A percentile compares a stretch with the other conserved stretches of the same genome.
Conservation (phyloP, 768 basidiomycete genomes). For the Lactifluus pinguis region DNA sequence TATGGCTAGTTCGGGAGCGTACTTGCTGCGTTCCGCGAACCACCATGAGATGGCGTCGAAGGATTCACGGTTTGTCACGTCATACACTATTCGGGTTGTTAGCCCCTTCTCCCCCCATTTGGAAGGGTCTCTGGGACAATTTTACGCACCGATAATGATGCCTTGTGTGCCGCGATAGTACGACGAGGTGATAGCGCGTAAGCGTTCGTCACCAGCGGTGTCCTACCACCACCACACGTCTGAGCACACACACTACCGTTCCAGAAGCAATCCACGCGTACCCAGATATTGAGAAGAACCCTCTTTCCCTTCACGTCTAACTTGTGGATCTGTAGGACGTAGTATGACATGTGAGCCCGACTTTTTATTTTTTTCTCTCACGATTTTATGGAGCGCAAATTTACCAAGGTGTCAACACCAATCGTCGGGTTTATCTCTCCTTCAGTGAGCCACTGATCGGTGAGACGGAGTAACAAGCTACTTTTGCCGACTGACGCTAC, state of each 20-base stretch:
- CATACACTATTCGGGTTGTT: slow-evolving; percentile 57
- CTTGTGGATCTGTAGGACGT: slow-evolving; percentile 56
- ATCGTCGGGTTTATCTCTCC: slow-evolving; percentile 84
- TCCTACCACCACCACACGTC: slow-evolving; percentile 40
- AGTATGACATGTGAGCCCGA: neutral
- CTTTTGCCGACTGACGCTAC: slow-evolving; percentile 88
- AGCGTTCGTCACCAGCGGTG: slow-evolving; percentile 93
- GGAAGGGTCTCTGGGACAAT: neutral
- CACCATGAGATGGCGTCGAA: slow-evolving; percentile 88
- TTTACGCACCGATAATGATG: slow-evolving; percentile 57
- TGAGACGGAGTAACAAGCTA: slow-evolving; percentile 85
- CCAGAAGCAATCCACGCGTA: slow-evolving; percentile 29
- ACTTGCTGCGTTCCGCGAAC: slow-evolving; percentile 88
- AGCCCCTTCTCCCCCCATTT: neutral
- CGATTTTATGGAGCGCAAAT: neutral
- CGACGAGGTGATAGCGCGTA: slow-evolving; percentile 86
- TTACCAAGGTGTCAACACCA: slow-evolving; percentile 74
- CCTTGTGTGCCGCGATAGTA: slow-evolving; percentile 89
- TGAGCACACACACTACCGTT: too few species aligned
- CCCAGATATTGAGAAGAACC: slow-evolving; percentile 95
- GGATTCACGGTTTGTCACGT: slow-evolving; percentile 84
- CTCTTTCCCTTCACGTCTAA: slow-evolving; percentile 75
- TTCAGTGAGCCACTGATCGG: slow-evolving; percentile 88
- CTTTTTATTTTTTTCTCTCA: neutral
- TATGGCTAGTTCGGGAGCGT: slow-evolving; percentile 73